Percentiles rank a stretch among this genome's conserved stretches.
Conservation (phyloP, 345 rosid species). For the Syzygium jambos region DNA sequence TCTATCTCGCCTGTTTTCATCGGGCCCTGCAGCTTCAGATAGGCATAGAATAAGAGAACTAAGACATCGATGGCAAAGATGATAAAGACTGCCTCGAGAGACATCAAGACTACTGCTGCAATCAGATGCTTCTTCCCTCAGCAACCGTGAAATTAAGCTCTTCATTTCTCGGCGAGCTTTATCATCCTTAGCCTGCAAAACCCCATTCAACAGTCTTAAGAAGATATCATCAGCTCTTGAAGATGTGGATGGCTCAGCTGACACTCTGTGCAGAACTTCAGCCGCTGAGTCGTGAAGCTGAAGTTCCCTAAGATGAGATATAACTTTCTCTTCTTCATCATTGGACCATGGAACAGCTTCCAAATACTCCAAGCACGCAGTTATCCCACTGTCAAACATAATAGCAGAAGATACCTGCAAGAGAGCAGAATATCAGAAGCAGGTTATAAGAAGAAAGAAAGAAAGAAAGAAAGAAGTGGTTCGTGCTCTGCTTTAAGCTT, state of each 20-base stretch:
- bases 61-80: slow-evolving; percentile 72
- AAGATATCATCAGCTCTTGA: slow-evolving; percentile 55
- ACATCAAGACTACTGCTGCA: slow-evolving; percentile 30
- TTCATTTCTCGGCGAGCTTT: slow-evolving; percentile 92
- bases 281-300: slow-evolving; percentile 45
- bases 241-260: slow-evolving; percentile 48
- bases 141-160: slow-evolving; percentile 51
- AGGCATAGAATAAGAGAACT: slow-evolving; percentile 67
- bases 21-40: slow-evolving; percentile 55
- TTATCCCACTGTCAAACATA: slow-evolving; percentile 60
- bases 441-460: not conserved
- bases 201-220: slow-evolving; percentile 50
- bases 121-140: slow-evolving; percentile 48
- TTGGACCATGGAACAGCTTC: slow-evolving; percentile 94
- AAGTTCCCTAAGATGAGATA: slow-evolving; percentile 55
- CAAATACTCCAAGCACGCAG: slow-evolving; percentile 70
- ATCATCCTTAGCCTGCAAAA: slow-evolving; percentile 81
- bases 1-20: slow-evolving; percentile 43
- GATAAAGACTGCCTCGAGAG: slow-evolving; percentile 60
- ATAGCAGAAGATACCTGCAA: slow-evolving; percentile 74
- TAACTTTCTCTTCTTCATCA: slow-evolving; percentile 67
- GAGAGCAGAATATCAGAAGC: not conserved
- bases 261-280: slow-evolving; percentile 72
- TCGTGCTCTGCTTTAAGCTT: not conserved
- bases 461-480: not conserved